A percentile compares a stretch with the other conserved stretches of the same genome.
These are phyloP conservation scores for Beauveria sp. DNA, from an alignment of 2,329 filamentous ascomycete species.

Conservation along the genomic window DNA sequence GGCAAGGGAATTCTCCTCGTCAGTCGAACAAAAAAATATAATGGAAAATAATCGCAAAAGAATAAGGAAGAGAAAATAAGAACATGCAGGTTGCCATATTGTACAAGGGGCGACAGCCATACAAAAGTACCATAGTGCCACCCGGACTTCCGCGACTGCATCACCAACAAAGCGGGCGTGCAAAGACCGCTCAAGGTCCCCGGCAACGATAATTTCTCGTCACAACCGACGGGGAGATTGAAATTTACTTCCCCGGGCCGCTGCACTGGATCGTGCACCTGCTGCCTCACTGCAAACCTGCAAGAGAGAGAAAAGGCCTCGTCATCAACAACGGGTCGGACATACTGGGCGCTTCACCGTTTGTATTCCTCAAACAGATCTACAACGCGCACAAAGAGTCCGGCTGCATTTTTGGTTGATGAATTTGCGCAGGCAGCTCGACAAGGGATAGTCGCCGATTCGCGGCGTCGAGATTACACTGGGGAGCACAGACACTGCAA, in stretches of 20 bases:
- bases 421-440: slow-evolving; percentile 44
- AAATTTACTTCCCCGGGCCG: slow-evolving; percentile 51
- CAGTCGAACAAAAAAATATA: slow-evolving; percentile 35
- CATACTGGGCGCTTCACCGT: slow-evolving; percentile 41
- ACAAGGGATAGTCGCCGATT: slow-evolving; percentile 29
- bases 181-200: slow-evolving; percentile 44
- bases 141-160: slow-evolving; percentile 40
- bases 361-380: slow-evolving; percentile 47
- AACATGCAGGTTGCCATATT: slow-evolving; percentile 42
- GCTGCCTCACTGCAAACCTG: slow-evolving; percentile 35
- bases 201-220: slow-evolving; percentile 33
- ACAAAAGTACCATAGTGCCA: slow-evolving; percentile 35
- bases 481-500: slow-evolving; percentile 42
- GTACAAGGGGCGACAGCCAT: slow-evolving; percentile 40
- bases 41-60: no score
- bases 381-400: slow-evolving; percentile 51
- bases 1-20: slow-evolving; percentile 45
- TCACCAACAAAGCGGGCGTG: slow-evolving; percentile 51
- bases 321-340: slow-evolving; percentile 48
- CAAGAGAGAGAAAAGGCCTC: slow-evolving; percentile 27
- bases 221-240: slow-evolving; percentile 48
- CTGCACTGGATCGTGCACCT: slow-evolving; percentile 46
- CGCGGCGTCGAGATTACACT: slow-evolving; percentile 49
- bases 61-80: slow-evolving; percentile 7
- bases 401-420: slow-evolving; percentile 51